Conservation (phyloP, 306 rosid genomes). For the Chamaecrista fasciculata region DNA sequence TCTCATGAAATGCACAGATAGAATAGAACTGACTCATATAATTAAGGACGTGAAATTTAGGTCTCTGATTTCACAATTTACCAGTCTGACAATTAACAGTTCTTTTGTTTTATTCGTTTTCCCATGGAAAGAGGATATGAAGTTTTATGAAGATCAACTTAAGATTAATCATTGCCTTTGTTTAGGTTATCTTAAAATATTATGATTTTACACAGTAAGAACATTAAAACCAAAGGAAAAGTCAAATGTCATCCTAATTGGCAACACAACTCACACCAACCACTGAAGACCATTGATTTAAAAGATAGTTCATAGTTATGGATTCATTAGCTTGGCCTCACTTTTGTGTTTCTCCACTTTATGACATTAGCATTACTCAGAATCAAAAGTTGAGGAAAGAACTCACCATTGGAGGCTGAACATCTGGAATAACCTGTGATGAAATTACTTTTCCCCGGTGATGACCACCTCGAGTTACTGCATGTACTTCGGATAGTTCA, state of each 20-base stretch:
- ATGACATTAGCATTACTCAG: not conserved
- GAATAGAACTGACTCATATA: not conserved
- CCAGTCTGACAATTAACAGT: not conserved
- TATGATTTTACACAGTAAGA: not conserved
- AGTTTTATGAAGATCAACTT: not conserved
- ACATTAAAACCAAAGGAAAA: not conserved
- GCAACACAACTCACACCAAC: not conserved
- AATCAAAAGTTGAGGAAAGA: not conserved
- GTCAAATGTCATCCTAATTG: not conserved
- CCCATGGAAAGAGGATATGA: not conserved
- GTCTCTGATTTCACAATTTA: not conserved
- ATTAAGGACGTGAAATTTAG: not conserved
- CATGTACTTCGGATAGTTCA: conserved; percentile 78
- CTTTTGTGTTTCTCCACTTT: not conserved
- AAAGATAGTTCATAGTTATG: too few species aligned
- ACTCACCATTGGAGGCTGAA: conserved; percentile 82
- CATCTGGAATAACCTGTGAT: conserved; percentile 66
- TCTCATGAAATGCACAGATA: not conserved
- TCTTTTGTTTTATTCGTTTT: not conserved
- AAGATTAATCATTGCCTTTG: not conserved
- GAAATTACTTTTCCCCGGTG: conserved; percentile 83
- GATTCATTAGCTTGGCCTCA: not conserved
- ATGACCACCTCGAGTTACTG: conserved; percentile 86
- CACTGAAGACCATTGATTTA: not conserved
- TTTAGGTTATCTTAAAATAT: not conserved